Evolutionary conservation across 352 stramenopile species (phyloP), one percentile per base, ranked within the genome.

Genomic region (Globisporangium carolinianum): DNA sequence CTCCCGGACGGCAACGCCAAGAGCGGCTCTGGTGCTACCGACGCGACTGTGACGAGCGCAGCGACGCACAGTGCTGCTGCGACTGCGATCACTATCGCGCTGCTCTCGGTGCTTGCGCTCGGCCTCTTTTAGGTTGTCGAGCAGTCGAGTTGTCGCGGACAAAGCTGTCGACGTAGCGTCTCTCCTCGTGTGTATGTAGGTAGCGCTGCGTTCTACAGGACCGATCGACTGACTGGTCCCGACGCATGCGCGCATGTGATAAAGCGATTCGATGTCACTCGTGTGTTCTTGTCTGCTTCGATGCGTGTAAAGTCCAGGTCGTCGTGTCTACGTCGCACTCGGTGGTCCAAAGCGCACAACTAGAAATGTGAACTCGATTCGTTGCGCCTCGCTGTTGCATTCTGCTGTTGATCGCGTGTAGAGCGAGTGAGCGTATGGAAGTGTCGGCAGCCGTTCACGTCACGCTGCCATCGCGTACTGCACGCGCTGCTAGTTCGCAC

Each of bases 1-100:
- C 54, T 61, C 12, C 24, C 24, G 1, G 60, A 60, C 24, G 53
- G 62, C 17, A 53, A 67, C 5, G 55, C 59, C 37, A 62, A 68
- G 42, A 68, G 43, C 24, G 45, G 55, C n/a, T 66, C 60, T 18
- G 55, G 48, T 6, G 54, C 36, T 18, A 66, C 59, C 5, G 64
- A 69, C 55, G 39, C 53, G 10, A 9, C 50, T 14, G 15, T 18
- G 7, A 48, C 45, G 50, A 47, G 38, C 7, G 35, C 32, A 15
- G 50, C 42, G 36, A 12, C 9, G n/a, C 37, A 17, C 36, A 47
- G 15, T 46, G 41, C 2, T 12, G 36, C 37, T 39, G 32, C 46
- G 12, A 36, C 37, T 5, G 24, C 24, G 24, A 24, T 24, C 24
- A 24, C 24, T 24, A 18, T 57, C 12, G 52, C 32, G 39, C 6